phyloP scores from a whole-genome alignment of 768 basidiomycete species.

The Lentinula raphanica region DNA sequence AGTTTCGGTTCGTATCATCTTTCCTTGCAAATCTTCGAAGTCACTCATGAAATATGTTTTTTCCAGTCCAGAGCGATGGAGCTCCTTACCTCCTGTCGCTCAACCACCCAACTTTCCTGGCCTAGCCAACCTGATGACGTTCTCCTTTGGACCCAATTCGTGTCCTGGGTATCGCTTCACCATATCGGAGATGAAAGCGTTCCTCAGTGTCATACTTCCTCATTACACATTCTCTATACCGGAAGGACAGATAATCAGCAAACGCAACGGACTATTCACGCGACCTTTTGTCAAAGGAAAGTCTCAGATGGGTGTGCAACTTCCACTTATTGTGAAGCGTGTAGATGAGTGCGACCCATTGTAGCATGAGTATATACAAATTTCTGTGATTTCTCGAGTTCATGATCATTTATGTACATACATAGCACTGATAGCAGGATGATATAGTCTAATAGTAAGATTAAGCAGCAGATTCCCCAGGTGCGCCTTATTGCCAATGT shows the following conservation, averaged over 20 bases:
- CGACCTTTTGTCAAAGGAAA: conserved; percentile 41
- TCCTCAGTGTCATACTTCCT: conserved; percentile 40
- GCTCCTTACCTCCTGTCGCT: conserved; percentile 29
- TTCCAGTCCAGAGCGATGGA: conserved; percentile 52
- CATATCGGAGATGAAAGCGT: conserved; percentile 45
- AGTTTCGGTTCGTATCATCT: conserved; percentile 44
- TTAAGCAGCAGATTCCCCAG: neutral
- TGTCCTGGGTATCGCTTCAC: conserved; percentile 48
- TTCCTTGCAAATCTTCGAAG: neutral
- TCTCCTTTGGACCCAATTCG: conserved; percentile 45
- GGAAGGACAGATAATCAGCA: conserved; percentile 34
- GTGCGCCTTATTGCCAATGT: neutral
- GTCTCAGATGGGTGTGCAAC: conserved; percentile 32
- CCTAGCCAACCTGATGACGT: conserved; percentile 46
- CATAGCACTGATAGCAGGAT: too few species aligned
- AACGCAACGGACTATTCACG: conserved; percentile 45
- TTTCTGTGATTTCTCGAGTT: too few species aligned
- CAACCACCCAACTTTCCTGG: conserved; percentile 38
- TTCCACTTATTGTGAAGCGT: conserved; percentile 31
- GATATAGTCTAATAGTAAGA: neutral
- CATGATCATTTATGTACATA: neutral
- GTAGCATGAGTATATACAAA: neutral
- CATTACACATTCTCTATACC: conserved; percentile 41
- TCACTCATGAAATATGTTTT: conserved; percentile 5
- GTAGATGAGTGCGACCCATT: neutral